Evolutionary conservation across 345 rosid species (phyloP).

Genomic region (Salix exigua): DNA sequence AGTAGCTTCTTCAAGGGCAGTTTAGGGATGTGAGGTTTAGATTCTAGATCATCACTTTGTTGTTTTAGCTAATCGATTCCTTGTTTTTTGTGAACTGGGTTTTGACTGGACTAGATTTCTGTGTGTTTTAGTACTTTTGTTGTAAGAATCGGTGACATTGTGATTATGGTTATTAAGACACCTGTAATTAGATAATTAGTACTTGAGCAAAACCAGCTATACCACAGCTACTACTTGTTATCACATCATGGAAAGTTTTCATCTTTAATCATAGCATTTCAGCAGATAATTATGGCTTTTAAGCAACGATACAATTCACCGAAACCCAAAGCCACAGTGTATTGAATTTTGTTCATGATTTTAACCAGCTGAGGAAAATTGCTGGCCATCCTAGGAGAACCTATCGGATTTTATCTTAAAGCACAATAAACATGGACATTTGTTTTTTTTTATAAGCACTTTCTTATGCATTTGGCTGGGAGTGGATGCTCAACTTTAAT

Average conservation of each 20-base stretch:
- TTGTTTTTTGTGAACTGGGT: not conserved
- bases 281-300: not conserved
- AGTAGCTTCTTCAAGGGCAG: slow-evolving; percentile 2
- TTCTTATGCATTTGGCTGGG: not conserved
- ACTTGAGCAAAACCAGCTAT: not conserved
- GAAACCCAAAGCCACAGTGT: not conserved
- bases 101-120: not conserved
- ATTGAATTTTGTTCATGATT: not conserved
- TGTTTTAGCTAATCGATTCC: not conserved
- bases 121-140: not conserved
- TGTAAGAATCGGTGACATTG: not conserved
- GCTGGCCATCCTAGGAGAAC: not conserved
- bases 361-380: not conserved
- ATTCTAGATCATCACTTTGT: not conserved
- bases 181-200: slow-evolving; percentile 5
- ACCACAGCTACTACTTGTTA: not conserved
- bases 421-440: not conserved
- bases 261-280: not conserved
- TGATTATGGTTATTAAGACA: not conserved
- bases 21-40: slow-evolving; percentile 18
- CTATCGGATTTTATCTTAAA: not conserved
- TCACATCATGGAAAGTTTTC: not conserved
- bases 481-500: not conserved
- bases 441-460: not conserved
- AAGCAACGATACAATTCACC: not conserved